These are phyloP conservation scores for Chaetomiaceae sp. DNA, from an alignment of 2,329 filamentous ascomycete genomes.

Conservation along the genomic window DNA sequence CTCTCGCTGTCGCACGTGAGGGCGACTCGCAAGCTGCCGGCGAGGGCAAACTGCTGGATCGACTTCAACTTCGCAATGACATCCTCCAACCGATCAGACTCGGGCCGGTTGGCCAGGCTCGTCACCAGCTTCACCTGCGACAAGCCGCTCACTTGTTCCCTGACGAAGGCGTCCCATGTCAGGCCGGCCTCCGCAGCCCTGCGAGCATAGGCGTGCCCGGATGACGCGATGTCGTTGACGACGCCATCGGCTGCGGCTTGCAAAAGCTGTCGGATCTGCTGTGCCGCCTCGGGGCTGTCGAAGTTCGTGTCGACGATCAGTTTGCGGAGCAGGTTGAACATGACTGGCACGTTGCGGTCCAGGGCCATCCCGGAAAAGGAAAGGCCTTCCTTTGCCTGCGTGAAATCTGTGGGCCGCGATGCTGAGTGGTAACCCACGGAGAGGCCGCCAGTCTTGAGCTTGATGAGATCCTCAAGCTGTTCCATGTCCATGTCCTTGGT, in stretches of 20 bases:
- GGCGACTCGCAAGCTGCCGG: conserved; percentile 66
- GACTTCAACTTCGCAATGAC: conserved; percentile 78
- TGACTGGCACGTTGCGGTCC: conserved; percentile 82
- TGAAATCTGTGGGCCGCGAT: conserved; percentile 68
- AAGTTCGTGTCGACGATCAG: conserved; percentile 87
- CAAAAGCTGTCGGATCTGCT: conserved; percentile 79
- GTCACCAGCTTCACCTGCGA: conserved; percentile 84
- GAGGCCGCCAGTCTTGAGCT: conserved; percentile 90
- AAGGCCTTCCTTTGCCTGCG: conserved; percentile 71
- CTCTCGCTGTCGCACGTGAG: conserved; percentile 81
- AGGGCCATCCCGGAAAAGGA: conserved; percentile 81
- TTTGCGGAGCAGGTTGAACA: conserved; percentile 80
- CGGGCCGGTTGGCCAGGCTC: conserved; percentile 66
- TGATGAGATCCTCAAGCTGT: conserved; percentile 90
- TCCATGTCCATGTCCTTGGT: conserved; percentile 88
- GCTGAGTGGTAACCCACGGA: conserved; percentile 80
- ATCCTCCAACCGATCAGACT: conserved; percentile 64
- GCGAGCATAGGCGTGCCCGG: conserved; percentile 82
- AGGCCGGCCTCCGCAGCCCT: conserved; percentile 78
- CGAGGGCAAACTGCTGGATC: conserved; percentile 75
- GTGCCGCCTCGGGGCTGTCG: conserved; percentile 72
- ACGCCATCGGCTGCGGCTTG: conserved; percentile 84
- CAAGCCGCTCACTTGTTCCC: conserved; percentile 84
- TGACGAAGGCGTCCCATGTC: conserved; percentile 64
- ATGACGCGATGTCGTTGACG: conserved; percentile 84